Conservation (phyloP, 1,284 basidiomycete species). For the Trichosporon sp. region DNA sequence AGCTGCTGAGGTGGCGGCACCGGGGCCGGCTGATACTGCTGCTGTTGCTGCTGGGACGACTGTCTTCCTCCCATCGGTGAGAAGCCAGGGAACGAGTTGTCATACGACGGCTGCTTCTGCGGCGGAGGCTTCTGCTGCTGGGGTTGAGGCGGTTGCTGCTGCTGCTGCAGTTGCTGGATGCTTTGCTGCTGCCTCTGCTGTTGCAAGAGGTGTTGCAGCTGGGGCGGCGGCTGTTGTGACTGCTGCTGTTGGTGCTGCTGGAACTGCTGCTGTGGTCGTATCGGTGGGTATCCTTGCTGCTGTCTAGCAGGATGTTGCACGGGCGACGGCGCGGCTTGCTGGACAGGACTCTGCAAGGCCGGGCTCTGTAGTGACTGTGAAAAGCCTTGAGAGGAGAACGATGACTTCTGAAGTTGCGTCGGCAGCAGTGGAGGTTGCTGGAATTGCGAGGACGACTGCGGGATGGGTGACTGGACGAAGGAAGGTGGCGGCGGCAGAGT, state of each 20-base stretch:
- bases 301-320: background rate
- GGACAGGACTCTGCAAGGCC: background rate
- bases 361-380: background rate
- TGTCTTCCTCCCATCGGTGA: background rate
- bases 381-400: background rate
- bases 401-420: background rate
- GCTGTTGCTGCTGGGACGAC: background rate
- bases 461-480: background rate
- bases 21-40: slow-evolving; percentile 10
- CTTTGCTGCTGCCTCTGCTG: slow-evolving; percentile 5
- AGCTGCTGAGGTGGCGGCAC: slow-evolving; percentile 15
- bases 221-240: background rate
- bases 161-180: slow-evolving; percentile 3
- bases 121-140: background rate
- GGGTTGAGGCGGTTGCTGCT: background rate
- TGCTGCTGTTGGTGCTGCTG: background rate
- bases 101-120: slow-evolving; percentile 1
- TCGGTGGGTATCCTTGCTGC: background rate
- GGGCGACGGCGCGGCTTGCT: background rate
- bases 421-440: background rate
- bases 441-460: background rate
- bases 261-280: background rate
- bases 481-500: background rate
- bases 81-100: background rate
- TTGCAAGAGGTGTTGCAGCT: background rate